These are phyloP conservation scores for Populus tremula DNA, from an alignment of 345 rosid genomes.

Conservation along the genomic window DNA sequence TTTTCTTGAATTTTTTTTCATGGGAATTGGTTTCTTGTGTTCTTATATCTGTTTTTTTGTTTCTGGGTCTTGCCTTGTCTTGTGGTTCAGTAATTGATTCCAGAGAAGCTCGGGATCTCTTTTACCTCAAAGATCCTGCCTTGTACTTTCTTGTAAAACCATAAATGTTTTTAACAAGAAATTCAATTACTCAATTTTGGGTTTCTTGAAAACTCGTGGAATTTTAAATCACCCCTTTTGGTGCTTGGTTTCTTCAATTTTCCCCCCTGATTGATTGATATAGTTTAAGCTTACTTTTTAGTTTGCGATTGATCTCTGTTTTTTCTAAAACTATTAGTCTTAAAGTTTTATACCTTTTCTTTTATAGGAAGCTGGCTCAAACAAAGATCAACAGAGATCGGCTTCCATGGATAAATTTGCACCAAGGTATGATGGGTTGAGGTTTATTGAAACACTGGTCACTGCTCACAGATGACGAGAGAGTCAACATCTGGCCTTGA, in stretches of 20 bases:
- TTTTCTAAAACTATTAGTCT: background rate
- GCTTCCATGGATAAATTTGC: slow-evolving; percentile 26
- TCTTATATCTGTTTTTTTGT: background rate
- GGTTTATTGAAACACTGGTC: slow-evolving; percentile 34
- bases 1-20: background rate
- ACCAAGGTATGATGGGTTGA: slow-evolving; percentile 32
- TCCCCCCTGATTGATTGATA: background rate
- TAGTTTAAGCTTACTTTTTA: background rate
- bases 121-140: background rate
- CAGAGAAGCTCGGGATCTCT: background rate
- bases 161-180: no score
- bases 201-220: background rate
- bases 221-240: background rate
- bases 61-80: no score
- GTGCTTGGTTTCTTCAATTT: background rate
- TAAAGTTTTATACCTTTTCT: background rate
- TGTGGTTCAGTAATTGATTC: background rate
- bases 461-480: slow-evolving; percentile 27
- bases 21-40: background rate
- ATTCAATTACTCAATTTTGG: background rate
- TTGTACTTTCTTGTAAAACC: background rate
- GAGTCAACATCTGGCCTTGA: background rate
- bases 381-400: slow-evolving; percentile 10
- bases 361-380: slow-evolving; percentile 11
- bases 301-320: background rate